Evolutionary conservation across 2,329 filamentous ascomycete genomes (phyloP).

Genomic region (Drechslerella coelobrocha): DNA sequence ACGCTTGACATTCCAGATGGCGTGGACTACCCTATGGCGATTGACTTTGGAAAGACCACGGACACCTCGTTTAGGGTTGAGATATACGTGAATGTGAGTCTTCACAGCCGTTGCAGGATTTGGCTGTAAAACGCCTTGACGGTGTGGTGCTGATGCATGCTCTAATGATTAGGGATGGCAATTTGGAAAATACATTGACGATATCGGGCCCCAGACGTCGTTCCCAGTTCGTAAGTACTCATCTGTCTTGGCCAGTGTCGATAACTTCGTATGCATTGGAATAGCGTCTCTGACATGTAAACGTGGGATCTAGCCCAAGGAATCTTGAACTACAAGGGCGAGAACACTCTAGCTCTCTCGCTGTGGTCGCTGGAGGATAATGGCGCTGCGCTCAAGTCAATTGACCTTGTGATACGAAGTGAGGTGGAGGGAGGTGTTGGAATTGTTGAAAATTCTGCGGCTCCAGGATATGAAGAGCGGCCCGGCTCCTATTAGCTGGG

Average conservation of each 20-base stretch:
- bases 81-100: conserved; percentile 70
- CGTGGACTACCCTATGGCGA: conserved; percentile 69
- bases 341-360: conserved; percentile 72
- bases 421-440: conserved; percentile 64
- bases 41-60: conserved; percentile 65
- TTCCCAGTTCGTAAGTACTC: conserved; percentile 76
- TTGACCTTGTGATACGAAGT: conserved; percentile 63
- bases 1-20: conserved; percentile 64
- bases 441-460: conserved; percentile 57
- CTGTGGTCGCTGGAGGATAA: conserved; percentile 70
- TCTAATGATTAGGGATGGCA: conserved; percentile 72
- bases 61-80: conserved; percentile 65
- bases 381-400: conserved; percentile 66
- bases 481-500: conserved; percentile 12
- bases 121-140: not conserved
- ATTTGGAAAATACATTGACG: conserved; percentile 70
- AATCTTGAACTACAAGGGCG: conserved; percentile 72
- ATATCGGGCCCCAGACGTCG: conserved; percentile 75
- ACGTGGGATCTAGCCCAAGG: conserved; percentile 48
- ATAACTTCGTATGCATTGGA: not conserved
- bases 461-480: conserved; percentile 22
- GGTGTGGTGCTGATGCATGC: not conserved
- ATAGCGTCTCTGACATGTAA: not conserved
- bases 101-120: not conserved
- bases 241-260: too few species aligned